Conservation (phyloP, 164 flowering plant species). For the Dillenia turbinata region DNA sequence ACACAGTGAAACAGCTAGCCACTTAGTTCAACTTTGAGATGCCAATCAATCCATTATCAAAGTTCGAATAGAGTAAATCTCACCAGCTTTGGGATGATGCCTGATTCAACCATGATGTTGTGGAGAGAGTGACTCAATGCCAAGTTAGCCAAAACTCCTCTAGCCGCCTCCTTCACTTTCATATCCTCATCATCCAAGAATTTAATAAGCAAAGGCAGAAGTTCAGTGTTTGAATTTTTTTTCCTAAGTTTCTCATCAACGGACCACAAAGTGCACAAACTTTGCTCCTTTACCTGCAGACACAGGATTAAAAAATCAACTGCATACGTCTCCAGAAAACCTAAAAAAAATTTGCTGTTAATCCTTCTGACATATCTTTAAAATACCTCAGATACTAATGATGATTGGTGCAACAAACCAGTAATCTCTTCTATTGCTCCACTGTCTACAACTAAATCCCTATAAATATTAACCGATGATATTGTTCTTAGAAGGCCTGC, state of each 20-base stretch:
- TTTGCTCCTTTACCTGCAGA: constrained; percentile 81
- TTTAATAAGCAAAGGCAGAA: constrained; percentile 55
- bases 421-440: constrained; percentile 83
- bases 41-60: not conserved
- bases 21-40: no score
- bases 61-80: constrained; percentile 16
- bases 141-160: constrained; percentile 78
- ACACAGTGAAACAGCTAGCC: no score
- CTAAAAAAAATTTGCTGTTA: not conserved
- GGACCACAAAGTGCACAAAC: constrained; percentile 66
- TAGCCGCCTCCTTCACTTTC: constrained; percentile 73
- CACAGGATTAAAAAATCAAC: constrained; percentile 7
- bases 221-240: constrained; percentile 52
- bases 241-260: constrained; percentile 60
- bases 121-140: constrained; percentile 56
- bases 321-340: not conserved
- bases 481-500: constrained; percentile 70
- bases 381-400: constrained; percentile 54
- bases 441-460: constrained; percentile 58
- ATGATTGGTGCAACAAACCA: constrained; percentile 49
- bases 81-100: constrained; percentile 82
- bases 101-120: constrained; percentile 70
- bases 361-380: constrained; percentile 7
- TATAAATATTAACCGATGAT: constrained; percentile 53
- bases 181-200: constrained; percentile 60